These are phyloP conservation scores for Acanthamoeba polyphaga DNA, from an alignment of 208 protist genomes.

Conservation along the genomic window DNA sequence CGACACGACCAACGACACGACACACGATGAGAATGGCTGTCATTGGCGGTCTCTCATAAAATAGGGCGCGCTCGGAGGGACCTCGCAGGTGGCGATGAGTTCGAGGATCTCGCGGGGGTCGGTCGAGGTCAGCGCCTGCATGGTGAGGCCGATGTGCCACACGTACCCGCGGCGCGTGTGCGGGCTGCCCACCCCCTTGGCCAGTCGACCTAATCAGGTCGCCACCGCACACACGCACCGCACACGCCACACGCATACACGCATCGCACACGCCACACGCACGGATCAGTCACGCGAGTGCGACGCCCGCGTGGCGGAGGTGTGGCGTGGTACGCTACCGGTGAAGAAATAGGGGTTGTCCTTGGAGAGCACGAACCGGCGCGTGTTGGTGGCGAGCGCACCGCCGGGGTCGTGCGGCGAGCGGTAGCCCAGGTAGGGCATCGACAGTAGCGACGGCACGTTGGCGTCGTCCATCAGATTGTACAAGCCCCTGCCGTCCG, in stretches of 20 bases:
- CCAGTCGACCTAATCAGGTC: neutral
- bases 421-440: slow-evolving; percentile 78
- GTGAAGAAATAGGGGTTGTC: slow-evolving; percentile 71
- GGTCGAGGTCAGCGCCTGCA: slow-evolving; percentile 80
- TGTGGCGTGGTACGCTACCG: neutral
- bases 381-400: slow-evolving; percentile 50
- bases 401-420: slow-evolving; percentile 45
- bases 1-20: neutral
- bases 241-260: neutral
- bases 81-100: slow-evolving; percentile 28
- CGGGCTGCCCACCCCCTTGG: neutral
- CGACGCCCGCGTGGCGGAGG: neutral
- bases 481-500: slow-evolving; percentile 76
- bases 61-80: neutral
- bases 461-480: slow-evolving; percentile 86
- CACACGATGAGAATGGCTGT: neutral
- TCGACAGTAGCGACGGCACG: slow-evolving; percentile 79
- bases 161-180: slow-evolving; percentile 55
- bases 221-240: neutral
- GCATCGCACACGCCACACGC: neutral
- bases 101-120: slow-evolving; percentile 56
- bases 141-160: slow-evolving; percentile 82
- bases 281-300: neutral
- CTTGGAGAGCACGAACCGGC: slow-evolving; percentile 26
- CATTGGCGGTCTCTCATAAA: neutral